Conservation (phyloP, 2,329 filamentous ascomycete species). For the Clarireedia hainanense region DNA sequence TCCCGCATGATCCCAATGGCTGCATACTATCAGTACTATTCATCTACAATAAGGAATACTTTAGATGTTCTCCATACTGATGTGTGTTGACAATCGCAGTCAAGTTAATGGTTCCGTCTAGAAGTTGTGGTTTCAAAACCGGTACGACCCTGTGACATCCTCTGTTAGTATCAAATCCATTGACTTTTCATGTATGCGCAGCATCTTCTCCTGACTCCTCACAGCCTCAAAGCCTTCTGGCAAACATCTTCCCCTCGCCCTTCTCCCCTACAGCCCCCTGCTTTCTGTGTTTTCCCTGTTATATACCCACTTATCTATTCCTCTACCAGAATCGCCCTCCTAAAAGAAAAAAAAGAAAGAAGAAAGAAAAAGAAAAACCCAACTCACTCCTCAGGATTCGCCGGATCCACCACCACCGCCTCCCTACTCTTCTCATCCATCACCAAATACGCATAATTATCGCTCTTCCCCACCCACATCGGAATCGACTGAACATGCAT, state of each 20-base stretch:
- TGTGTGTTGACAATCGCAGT: slow-evolving; percentile 93
- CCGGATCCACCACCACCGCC: slow-evolving; percentile 72
- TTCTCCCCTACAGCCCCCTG: neutral
- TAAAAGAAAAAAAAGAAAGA: neutral
- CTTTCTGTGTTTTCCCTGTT: neutral
- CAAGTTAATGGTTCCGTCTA: slow-evolving; percentile 67
- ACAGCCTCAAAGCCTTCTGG: too few species aligned
- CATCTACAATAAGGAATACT: neutral
- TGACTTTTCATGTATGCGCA: too few species aligned
- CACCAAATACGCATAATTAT: slow-evolving; percentile 83
- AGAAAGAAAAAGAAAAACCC: neutral
- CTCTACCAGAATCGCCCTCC: neutral
- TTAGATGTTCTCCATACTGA: slow-evolving; percentile 54
- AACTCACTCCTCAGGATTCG: slow-evolving; percentile 66
- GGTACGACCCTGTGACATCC: slow-evolving; percentile 43
- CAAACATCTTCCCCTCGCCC: neutral
- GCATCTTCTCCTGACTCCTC: neutral
- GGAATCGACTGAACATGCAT: slow-evolving; percentile 88
- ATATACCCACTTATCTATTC: neutral
- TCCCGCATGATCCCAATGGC: slow-evolving; percentile 90
- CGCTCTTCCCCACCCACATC: slow-evolving; percentile 74
- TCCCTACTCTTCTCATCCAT: slow-evolving; percentile 72
- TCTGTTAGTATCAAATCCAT: neutral
- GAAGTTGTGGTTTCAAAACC: slow-evolving; percentile 64
- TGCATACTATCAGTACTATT: slow-evolving; percentile 32